Conservation (phyloP, 1,139 yeast species). For the Taphrina pruni region DNA sequence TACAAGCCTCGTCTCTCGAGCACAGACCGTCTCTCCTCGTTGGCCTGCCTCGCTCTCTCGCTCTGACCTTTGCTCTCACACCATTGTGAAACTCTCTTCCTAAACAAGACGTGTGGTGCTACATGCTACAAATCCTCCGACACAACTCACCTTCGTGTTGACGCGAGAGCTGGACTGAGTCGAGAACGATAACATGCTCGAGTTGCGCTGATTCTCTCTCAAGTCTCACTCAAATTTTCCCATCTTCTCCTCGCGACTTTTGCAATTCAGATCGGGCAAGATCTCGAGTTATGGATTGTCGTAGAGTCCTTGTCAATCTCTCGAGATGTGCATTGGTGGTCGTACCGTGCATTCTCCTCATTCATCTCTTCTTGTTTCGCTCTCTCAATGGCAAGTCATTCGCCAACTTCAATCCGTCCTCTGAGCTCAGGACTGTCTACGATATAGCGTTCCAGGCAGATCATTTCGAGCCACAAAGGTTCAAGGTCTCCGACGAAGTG, state of each 20-base stretch:
- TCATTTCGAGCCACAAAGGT: not conserved
- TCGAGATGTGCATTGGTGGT: slow-evolving; percentile 8
- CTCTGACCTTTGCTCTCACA: no score
- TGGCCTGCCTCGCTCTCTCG: no score
- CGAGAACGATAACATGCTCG: slow-evolving; percentile 1
- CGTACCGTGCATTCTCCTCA: slow-evolving; percentile 6
- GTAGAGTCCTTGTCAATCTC: not conserved
- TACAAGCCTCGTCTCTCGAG: no score
- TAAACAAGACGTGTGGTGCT: no score
- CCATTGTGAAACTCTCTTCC: no score
- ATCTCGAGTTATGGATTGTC: not conserved
- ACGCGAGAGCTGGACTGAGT: not conserved
- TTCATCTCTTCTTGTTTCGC: not conserved
- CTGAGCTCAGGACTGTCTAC: not conserved
- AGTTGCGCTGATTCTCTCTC: not conserved
- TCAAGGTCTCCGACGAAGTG: not conserved
- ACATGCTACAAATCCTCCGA: no score
- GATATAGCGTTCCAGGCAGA: not conserved
- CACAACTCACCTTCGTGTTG: no score
- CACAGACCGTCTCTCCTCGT: no score
- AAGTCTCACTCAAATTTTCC: no score
- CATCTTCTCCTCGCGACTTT: not conserved
- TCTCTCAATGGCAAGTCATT: not conserved
- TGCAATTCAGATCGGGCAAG: not conserved
- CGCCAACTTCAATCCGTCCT: not conserved